These are phyloP conservation scores for Avena eriantha DNA, from an alignment of 176 grass and related monocot species.

Conservation along the genomic window DNA sequence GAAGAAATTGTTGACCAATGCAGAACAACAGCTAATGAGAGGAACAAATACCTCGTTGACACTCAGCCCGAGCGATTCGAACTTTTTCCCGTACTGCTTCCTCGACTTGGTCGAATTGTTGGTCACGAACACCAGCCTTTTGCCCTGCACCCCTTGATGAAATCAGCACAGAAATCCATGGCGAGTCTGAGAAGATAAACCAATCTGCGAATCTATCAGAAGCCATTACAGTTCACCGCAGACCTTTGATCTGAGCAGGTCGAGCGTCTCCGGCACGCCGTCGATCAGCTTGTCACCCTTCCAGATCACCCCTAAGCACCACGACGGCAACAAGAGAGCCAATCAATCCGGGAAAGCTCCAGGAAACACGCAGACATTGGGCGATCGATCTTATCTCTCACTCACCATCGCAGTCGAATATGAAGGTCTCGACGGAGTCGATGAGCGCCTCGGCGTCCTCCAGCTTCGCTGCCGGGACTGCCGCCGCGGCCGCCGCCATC, in stretches of 20 bases:
- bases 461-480: constrained; percentile 52
- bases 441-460: constrained; percentile 86
- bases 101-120: constrained; percentile 97
- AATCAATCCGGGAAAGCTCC: constrained; percentile 3
- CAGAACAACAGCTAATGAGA: not conserved
- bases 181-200: not conserved
- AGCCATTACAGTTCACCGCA: not conserved
- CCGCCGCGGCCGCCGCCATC: constrained; percentile 39
- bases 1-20: not conserved
- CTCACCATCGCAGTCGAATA: constrained; percentile 95
- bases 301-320: constrained; percentile 80
- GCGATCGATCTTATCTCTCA: constrained; percentile 14
- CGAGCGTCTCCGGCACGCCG: constrained; percentile 83
- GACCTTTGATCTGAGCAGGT: constrained; percentile 88
- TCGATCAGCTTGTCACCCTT: constrained; percentile 97
- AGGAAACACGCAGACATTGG: not conserved
- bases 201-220: not conserved
- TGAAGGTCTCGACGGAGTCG: constrained; percentile 94
- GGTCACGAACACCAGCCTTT: constrained; percentile 94
- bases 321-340: not conserved
- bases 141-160: constrained; percentile 55
- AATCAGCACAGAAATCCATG: not conserved
- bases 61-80: constrained; percentile 75
- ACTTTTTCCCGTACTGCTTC: constrained; percentile 98
- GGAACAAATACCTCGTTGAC: constrained; percentile 64